These are phyloP conservation scores for Rhynchosporium secalis DNA, from an alignment of 2,329 filamentous ascomycete genomes.

Conservation along the genomic window DNA sequence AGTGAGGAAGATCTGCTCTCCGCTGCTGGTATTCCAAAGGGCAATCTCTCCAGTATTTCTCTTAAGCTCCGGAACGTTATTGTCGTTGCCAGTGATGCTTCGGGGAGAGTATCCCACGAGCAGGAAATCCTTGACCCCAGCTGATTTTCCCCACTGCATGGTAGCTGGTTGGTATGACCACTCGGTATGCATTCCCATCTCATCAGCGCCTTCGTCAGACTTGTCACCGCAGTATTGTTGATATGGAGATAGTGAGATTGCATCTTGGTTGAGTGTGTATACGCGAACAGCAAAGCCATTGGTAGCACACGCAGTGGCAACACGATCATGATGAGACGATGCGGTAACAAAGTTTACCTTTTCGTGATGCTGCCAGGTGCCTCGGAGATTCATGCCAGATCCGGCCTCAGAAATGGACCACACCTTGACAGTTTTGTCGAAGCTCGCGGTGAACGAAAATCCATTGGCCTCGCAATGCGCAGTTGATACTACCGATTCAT, in stretches of 20 bases:
- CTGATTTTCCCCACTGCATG: conserved; percentile 58
- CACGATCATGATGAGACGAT: conserved; percentile 47
- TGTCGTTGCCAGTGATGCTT: conserved; percentile 52
- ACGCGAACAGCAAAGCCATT: conserved; percentile 55
- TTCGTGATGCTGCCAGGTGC: conserved; percentile 57
- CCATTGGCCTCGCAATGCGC: conserved; percentile 51
- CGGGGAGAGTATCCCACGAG: conserved; percentile 64
- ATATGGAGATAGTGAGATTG: conserved; percentile 40
- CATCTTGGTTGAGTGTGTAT: conserved; percentile 47
- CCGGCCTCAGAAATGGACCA: conserved; percentile 50
- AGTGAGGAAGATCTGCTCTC: conserved; percentile 47
- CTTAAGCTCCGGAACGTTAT: conserved; percentile 58
- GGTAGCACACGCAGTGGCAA: conserved; percentile 62
- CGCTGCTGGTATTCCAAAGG: conserved; percentile 54
- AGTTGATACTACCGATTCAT: conserved; percentile 62
- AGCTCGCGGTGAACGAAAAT: conserved; percentile 59
- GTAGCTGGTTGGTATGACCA: conserved; percentile 66
- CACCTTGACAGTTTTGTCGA: conserved; percentile 60
- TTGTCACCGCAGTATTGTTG: conserved; percentile 36
- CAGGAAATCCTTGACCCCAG: conserved; percentile 51
- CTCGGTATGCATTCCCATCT: conserved; percentile 38
- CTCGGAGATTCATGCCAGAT: conserved; percentile 45
- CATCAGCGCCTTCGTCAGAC: conserved; percentile 30
- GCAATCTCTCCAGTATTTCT: conserved; percentile 59
- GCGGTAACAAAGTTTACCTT: conserved; percentile 64